These are phyloP conservation scores for Huntiella bhutanensis DNA, from an alignment of 2,329 filamentous ascomycete genomes.

Conservation along the genomic window DNA sequence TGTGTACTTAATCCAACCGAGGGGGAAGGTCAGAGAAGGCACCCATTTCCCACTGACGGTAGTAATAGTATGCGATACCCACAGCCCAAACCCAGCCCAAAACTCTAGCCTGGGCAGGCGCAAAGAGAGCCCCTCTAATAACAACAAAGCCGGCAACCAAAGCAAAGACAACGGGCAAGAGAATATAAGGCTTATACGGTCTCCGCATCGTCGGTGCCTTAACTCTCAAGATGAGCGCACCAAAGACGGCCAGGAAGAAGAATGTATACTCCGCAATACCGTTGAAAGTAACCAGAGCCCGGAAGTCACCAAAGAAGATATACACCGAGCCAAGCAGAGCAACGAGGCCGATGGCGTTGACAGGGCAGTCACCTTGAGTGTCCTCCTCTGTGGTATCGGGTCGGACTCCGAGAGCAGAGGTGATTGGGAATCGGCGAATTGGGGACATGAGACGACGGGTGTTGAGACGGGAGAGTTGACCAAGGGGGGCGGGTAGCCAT, in stretches of 20 bases:
- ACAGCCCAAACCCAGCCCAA: constrained; percentile 31
- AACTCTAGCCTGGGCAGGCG: constrained; percentile 32
- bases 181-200: constrained; percentile 34
- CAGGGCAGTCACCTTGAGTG: constrained; percentile 27
- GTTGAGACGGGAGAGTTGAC: constrained; percentile 26
- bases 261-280: constrained; percentile 42
- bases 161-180: constrained; percentile 33
- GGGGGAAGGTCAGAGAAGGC: too few relatives aligned
- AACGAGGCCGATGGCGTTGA: constrained; percentile 34
- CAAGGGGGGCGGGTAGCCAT: constrained; percentile 26
- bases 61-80: constrained; percentile 19
- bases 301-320: constrained; percentile 41
- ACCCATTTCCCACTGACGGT: constrained; percentile 15
- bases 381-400: constrained; percentile 28
- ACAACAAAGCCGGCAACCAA: constrained; percentile 42
- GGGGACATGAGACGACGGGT: constrained; percentile 11
- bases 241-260: constrained; percentile 43
- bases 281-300: constrained; percentile 40
- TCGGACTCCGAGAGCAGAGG: constrained; percentile 23
- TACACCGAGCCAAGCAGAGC: constrained; percentile 33
- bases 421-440: constrained; percentile 6
- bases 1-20: too few relatives aligned
- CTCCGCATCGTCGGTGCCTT: constrained; percentile 34
- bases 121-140: constrained; percentile 37
- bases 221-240: constrained; percentile 35